A percentile compares a stretch with the other conserved stretches of the same genome.
phyloP scores from a whole-genome alignment of 768 basidiomycete species.

The Hygrocybe coccinea region DNA sequence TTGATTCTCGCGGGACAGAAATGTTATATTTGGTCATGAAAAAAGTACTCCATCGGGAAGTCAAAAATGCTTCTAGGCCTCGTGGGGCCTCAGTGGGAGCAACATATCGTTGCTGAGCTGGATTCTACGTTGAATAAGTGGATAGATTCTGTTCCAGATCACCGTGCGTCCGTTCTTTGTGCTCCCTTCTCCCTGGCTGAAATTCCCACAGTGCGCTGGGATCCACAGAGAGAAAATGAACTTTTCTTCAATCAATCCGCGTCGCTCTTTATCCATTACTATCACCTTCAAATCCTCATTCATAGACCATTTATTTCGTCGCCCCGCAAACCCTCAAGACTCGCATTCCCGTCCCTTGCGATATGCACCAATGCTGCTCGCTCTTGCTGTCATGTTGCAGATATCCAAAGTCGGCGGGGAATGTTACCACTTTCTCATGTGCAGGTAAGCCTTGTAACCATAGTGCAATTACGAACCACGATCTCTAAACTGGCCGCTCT shows the following conservation, averaged over 20 bases:
- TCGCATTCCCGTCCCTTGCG: constrained; percentile 62
- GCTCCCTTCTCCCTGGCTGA: not conserved
- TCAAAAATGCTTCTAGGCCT: constrained; percentile 47
- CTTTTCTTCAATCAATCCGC: constrained; percentile 60
- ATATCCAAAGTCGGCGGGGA: constrained; percentile 44
- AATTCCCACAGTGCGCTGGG: constrained; percentile 44
- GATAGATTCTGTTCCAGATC: constrained; percentile 61
- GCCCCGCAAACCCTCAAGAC: constrained; percentile 40
- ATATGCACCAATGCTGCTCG: constrained; percentile 79
- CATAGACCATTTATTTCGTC: constrained; percentile 77
- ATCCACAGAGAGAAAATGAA: constrained; percentile 43
- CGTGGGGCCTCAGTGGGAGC: constrained; percentile 49
- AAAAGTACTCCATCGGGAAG: constrained; percentile 68
- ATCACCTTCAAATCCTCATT: constrained; percentile 65
- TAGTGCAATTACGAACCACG: not conserved
- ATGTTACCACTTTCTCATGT: constrained; percentile 27
- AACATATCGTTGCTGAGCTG: constrained; percentile 61
- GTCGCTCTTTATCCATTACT: constrained; percentile 43
- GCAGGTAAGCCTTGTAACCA: constrained; percentile 30
- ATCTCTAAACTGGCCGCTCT: no score
- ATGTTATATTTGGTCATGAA: not conserved
- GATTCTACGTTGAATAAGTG: constrained; percentile 70
- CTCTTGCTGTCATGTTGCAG: constrained; percentile 77
- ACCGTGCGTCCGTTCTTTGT: constrained; percentile 36
- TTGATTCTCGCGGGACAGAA: not conserved